Evolutionary conservation across 768 basidiomycete species (phyloP).

Genomic region (Leccinum aurantiacum): DNA sequence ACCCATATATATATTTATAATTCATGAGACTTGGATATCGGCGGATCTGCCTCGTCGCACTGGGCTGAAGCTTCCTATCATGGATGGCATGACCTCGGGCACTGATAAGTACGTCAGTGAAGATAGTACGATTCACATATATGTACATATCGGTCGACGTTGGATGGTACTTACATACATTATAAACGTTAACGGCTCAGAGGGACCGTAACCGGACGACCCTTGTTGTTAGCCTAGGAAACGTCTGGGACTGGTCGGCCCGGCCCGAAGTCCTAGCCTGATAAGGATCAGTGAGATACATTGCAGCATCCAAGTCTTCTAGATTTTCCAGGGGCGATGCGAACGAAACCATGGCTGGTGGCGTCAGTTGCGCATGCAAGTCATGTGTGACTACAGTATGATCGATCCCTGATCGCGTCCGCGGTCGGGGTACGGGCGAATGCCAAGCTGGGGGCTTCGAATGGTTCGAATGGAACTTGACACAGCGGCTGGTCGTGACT

Average conservation of each 20-base stretch:
- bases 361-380: neutral
- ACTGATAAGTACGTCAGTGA: neutral
- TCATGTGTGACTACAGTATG: neutral
- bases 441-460: too few species aligned
- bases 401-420: neutral
- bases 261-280: neutral
- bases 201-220: neutral
- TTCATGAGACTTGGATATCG: neutral
- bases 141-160: neutral
- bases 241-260: neutral
- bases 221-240: neutral
- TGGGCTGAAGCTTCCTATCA: neutral
- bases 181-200: too few species aligned
- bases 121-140: neutral
- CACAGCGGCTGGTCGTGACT: too few species aligned
- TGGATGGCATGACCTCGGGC: neutral
- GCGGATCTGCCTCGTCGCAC: neutral
- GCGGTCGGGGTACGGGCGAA: too few species aligned
- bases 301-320: too few species aligned
- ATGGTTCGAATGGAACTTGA: too few species aligned
- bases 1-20: neutral
- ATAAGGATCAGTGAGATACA: neutral
- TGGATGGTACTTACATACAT: neutral
- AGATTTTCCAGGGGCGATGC: neutral
- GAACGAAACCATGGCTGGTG: neutral